Evolutionary conservation across 1,284 basidiomycete species (phyloP).

Genomic region (Testicularia cyperi): DNA sequence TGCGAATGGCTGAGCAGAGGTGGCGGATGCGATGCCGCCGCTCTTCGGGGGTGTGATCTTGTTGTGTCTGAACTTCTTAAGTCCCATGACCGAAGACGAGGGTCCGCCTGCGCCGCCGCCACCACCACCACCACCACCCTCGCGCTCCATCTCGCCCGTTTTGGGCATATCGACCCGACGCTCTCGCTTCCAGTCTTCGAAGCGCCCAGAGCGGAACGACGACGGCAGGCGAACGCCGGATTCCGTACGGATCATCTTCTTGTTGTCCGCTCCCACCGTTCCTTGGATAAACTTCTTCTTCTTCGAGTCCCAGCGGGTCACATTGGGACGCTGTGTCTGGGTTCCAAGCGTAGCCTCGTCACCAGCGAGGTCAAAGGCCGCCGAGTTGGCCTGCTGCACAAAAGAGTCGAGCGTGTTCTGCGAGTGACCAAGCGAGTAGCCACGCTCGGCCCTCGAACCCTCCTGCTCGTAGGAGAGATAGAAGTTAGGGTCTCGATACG

Average conservation of each 20-base stretch:
- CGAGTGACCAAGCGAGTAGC: conserved; percentile 60
- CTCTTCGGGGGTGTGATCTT: conserved; percentile 42
- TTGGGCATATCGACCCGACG: conserved; percentile 72
- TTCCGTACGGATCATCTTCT: conserved; percentile 91
- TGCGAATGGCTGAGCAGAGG: no score
- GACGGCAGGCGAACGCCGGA: conserved; percentile 90
- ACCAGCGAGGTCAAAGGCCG: conserved; percentile 79
- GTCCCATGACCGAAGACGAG: conserved; percentile 16
- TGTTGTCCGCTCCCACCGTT: conserved; percentile 82
- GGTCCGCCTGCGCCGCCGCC: conserved; percentile 64
- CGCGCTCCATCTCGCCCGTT: conserved; percentile 74
- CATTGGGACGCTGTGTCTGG: conserved; percentile 61
- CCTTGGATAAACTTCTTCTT: conserved; percentile 92
- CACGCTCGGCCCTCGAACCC: conserved; percentile 81
- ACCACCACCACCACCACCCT: conserved; percentile 4
- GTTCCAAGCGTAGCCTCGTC: conserved; percentile 65
- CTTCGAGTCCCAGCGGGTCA: conserved; percentile 87
- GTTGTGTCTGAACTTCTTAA: conserved; percentile 41
- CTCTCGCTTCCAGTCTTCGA: conserved; percentile 90
- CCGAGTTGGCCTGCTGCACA: conserved; percentile 76
- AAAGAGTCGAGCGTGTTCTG: conserved; percentile 74
- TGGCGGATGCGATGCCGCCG: conserved; percentile 3
- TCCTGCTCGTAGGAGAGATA: conserved; percentile 90
- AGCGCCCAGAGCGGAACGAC: conserved; percentile 86
- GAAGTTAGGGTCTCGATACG: conserved; percentile 78